Evolutionary conservation across 306 rosid genomes (phyloP).

Genomic region (Ormosia emarginata): DNA sequence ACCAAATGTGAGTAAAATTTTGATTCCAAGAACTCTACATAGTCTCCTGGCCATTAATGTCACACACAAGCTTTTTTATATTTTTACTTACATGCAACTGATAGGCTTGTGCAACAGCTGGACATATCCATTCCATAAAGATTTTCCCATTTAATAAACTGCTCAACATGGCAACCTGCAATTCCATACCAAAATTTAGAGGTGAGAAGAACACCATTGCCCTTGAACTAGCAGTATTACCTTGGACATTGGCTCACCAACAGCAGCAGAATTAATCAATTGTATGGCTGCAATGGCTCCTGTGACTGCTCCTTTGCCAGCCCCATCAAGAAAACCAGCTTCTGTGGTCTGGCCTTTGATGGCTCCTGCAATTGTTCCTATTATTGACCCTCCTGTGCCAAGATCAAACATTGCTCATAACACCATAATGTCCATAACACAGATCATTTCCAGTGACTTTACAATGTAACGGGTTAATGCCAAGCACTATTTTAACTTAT

Average conservation of each 20-base stretch:
- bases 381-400: constrained; percentile 39
- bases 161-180: constrained; percentile 34
- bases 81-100: constrained; percentile 28
- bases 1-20: neutral
- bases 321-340: constrained; percentile 48
- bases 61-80: neutral
- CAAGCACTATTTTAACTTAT: neutral
- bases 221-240: neutral
- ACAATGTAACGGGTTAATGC: neutral
- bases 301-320: constrained; percentile 44
- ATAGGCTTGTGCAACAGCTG: constrained; percentile 34
- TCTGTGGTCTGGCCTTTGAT: constrained; percentile 40
- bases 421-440: neutral
- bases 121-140: constrained; percentile 38
- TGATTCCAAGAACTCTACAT: neutral
- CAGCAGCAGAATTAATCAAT: constrained; percentile 10
- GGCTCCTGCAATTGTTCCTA: constrained; percentile 43
- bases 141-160: constrained; percentile 36
- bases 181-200: constrained; percentile 11
- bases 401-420: neutral
- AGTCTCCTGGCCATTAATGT: neutral
- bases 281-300: constrained; percentile 49
- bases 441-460: neutral
- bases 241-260: constrained; percentile 24
- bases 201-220: neutral